Percentiles rank a stretch among this genome's conserved stretches.
Conservation (phyloP, 148 eudicot species). For the Agrostemma githago region DNA sequence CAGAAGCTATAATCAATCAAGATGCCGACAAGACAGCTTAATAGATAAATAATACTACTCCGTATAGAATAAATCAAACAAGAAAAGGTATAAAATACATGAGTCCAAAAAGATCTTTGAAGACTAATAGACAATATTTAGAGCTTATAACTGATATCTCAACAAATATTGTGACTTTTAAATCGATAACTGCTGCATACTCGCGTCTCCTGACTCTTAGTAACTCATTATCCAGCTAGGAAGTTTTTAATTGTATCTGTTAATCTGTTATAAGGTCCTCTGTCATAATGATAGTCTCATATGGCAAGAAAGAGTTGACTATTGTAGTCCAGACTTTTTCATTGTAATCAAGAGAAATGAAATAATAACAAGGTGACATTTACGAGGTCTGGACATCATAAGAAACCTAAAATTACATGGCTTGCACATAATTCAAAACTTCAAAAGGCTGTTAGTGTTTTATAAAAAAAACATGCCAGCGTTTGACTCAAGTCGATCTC, state of each 20-base stretch:
- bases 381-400: not conserved
- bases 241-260: not conserved
- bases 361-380: not conserved
- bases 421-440: not conserved
- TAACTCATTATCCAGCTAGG: not conserved
- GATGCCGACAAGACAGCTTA: not conserved
- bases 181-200: not conserved
- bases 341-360: not conserved
- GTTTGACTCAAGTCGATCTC: conserved; percentile 1
- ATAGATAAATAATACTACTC: not conserved
- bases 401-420: not conserved
- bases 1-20: not conserved
- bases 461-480: not conserved
- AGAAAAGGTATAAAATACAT: not conserved
- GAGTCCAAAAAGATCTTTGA: not conserved
- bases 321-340: not conserved
- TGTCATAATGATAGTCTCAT: not conserved
- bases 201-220: not conserved
- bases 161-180: not conserved
- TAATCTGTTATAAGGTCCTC: not conserved
- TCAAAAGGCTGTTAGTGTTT: not conserved
- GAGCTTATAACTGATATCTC: not conserved
- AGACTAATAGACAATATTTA: not conserved
- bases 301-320: not conserved
- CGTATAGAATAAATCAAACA: not conserved